Percentiles rank a stretch among this genome's conserved stretches.
phyloP scores from a whole-genome alignment of 306 rosid genomes.

The Vigna hirtella region DNA sequence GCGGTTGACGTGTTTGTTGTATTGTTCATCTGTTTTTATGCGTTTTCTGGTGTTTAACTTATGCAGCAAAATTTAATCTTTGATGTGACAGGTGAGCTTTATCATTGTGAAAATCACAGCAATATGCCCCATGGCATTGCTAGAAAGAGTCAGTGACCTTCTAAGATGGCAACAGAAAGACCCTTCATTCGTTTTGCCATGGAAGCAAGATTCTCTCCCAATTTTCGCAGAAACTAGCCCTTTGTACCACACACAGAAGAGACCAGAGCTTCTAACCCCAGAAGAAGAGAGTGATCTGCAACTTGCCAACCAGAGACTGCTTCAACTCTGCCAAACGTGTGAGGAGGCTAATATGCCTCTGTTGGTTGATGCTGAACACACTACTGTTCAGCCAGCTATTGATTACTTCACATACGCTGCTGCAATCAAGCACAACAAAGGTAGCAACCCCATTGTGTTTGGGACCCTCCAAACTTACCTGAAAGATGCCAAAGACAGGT shows the following conservation, averaged over 20 bases:
- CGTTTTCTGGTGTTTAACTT: background rate
- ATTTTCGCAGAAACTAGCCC: constrained; percentile 79
- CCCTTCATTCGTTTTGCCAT: constrained; percentile 72
- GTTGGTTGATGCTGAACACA: constrained; percentile 84
- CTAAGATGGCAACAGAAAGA: constrained; percentile 86
- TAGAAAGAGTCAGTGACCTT: constrained; percentile 73
- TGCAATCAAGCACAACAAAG: constrained; percentile 63
- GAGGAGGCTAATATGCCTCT: constrained; percentile 61
- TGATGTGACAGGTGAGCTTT: constrained; percentile 62
- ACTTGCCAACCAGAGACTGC: constrained; percentile 63
- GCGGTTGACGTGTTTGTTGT: background rate
- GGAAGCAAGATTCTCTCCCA: constrained; percentile 77
- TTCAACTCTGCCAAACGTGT: constrained; percentile 62
- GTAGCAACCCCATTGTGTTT: constrained; percentile 60
- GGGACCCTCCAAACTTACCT: constrained; percentile 86
- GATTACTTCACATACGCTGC: constrained; percentile 90
- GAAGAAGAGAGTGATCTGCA: constrained; percentile 74
- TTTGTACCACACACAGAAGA: constrained; percentile 67
- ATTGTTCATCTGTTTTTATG: background rate
- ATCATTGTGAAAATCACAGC: constrained; percentile 80
- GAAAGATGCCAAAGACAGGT: constrained; percentile 80
- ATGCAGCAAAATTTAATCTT: background rate
- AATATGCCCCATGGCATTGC: constrained; percentile 74
- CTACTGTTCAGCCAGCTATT: constrained; percentile 82
- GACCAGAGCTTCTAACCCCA: constrained; percentile 62